Percentiles rank a stretch among this genome's conserved stretches.
Evolutionary conservation across 73 alveolate species (phyloP).

Genomic region (Durusdinium trenchii): DNA sequence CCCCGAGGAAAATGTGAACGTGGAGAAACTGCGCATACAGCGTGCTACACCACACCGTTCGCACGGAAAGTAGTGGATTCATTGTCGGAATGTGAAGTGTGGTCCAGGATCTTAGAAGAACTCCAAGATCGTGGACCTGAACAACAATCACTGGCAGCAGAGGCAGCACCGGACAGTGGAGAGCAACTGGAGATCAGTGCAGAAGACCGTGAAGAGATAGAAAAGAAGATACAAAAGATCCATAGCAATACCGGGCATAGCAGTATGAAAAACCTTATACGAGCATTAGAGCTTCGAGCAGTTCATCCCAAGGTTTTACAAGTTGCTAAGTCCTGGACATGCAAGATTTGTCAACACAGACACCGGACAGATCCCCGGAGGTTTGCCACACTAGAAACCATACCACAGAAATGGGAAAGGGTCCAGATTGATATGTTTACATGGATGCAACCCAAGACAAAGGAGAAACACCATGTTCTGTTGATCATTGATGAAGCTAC

Average conservation of each 20-base stretch:
- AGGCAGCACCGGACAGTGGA: no score
- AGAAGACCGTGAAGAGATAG: background rate
- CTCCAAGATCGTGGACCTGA: no score
- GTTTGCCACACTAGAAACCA: background rate
- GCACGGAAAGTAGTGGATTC: background rate
- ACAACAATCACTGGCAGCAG: no score
- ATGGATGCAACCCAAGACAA: background rate
- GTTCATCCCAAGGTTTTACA: background rate
- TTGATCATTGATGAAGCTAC: background rate
- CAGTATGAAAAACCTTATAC: background rate
- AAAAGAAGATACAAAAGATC: background rate
- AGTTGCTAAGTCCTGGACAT: background rate
- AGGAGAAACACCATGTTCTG: background rate
- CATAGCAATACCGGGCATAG: background rate
- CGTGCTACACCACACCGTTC: background rate
- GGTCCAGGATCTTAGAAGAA: background rate
- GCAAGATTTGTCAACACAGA: background rate
- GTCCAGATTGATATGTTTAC: background rate
- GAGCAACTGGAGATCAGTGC: background rate
- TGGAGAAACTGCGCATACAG: background rate
- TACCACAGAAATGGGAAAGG: background rate
- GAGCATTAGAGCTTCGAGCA: background rate
- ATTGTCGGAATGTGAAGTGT: background rate
- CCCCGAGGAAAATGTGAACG: background rate
- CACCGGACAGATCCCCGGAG: background rate